phyloP scores from a whole-genome alignment of 306 rosid species.

The Bauhinia variegata region DNA sequence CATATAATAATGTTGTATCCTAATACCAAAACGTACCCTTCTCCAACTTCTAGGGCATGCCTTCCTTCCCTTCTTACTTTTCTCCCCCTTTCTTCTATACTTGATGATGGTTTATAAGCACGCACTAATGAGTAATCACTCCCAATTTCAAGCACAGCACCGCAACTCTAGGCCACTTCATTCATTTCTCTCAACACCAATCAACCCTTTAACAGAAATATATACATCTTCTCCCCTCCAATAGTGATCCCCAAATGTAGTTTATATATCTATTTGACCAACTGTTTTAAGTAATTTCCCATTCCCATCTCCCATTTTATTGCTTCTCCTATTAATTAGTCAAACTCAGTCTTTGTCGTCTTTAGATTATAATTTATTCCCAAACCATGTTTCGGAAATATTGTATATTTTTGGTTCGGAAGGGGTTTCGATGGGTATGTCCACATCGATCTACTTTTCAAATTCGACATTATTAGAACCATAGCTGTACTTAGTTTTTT shows the following conservation, averaged over 20 bases:
- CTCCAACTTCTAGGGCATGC: conserved; percentile 77
- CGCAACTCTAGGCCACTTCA: neutral
- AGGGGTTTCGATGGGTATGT: conserved; percentile 26
- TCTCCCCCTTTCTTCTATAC: conserved; percentile 35
- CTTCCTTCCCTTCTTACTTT: conserved; percentile 50
- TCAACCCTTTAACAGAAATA: neutral
- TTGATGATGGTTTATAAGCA: conserved; percentile 40
- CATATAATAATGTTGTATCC: conserved; percentile 31
- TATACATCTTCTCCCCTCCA: conserved; percentile 13
- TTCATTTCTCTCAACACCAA: conserved; percentile 19
- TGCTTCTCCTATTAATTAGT: conserved; percentile 30
- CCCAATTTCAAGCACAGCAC: neutral
- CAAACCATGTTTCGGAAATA: neutral
- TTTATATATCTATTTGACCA: conserved; percentile 13
- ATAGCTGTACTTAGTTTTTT: conserved; percentile 17
- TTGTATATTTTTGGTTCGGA: conserved; percentile 9
- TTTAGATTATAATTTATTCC: conserved; percentile 39
- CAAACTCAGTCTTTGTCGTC: conserved; percentile 38
- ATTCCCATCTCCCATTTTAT: neutral
- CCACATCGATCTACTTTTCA: neutral
- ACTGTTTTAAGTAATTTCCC: neutral
- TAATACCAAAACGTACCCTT: conserved; percentile 57
- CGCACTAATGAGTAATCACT: conserved; percentile 26
- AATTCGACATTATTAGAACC: neutral
- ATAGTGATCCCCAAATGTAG: conserved; percentile 7